Conservation (phyloP, 2,329 filamentous ascomycete genomes). For the Hyphodiscus sp. region DNA sequence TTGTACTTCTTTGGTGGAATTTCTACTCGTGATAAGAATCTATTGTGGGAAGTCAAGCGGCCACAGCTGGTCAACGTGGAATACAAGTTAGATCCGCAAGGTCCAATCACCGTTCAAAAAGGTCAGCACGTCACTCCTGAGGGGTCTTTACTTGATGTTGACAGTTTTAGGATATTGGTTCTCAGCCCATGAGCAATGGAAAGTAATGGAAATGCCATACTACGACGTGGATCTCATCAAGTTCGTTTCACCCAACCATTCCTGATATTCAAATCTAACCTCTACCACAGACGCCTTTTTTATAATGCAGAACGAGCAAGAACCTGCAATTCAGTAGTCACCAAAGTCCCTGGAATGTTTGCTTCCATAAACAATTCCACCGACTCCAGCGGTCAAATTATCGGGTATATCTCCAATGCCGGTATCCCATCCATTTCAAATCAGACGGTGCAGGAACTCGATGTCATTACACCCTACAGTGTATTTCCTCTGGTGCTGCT, state of each 20-base stretch:
- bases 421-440: constrained; percentile 36
- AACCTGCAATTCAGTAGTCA: constrained; percentile 37
- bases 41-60: constrained; percentile 35
- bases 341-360: constrained; percentile 34
- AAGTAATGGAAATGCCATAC: constrained; percentile 37
- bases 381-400: constrained; percentile 32
- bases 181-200: constrained; percentile 37
- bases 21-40: constrained; percentile 29
- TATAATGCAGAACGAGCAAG: constrained; percentile 36
- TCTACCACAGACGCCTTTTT: constrained; percentile 30
- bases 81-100: constrained; percentile 32
- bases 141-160: no score
- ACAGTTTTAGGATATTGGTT: constrained; percentile 33
- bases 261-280: background rate
- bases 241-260: constrained; percentile 15
- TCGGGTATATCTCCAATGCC: constrained; percentile 36
- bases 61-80: constrained; percentile 33
- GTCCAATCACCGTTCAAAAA: constrained; percentile 37
- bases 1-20: constrained; percentile 34
- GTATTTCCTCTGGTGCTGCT: constrained; percentile 31
- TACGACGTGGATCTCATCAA: constrained; percentile 35
- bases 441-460: constrained; percentile 35
- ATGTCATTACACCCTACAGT: constrained; percentile 37
- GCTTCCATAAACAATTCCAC: constrained; percentile 39
- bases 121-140: constrained; percentile 16